Evolutionary conservation across 352 stramenopile species (phyloP), one percentile per base, ranked within the genome.

Genomic region (Globisporangium splendens): DNA sequence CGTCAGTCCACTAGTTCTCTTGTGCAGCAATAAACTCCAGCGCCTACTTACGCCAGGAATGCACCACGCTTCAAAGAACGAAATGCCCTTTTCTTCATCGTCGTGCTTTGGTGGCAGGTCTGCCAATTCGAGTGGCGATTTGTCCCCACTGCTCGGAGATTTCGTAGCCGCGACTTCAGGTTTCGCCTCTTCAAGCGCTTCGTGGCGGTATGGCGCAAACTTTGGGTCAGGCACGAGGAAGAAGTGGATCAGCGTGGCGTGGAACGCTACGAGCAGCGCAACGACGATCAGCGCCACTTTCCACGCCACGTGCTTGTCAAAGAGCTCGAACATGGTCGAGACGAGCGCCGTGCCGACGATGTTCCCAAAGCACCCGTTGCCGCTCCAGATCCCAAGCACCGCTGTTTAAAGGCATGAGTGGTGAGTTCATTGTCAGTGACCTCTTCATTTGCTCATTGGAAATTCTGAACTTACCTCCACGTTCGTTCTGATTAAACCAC

Each of bases 321-420:
- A 78, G 13, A 88, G 54, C 38, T 83, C 83, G 54, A 94, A 92
- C 73, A 95, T 89, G 11, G 80, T 13, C 0, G 83, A 70, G 13
- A 93, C 83, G 11, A 95, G 59, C 13, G 97, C 70, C 13, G 92
- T 96, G 56, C 94, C 94, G 46, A 96, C 86, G 61, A 98, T 97
- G 71, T 99, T 97, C 46, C 96, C 96, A 28, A 96, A 83, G 70
- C 97, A 99, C 46, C 96, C 95, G 71, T 99, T 97, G 55, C 94
- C 97, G 52, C 94, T 98, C 96, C 95, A 98, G 49, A 98, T 82
- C 8, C 94, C 94, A 62, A 98, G 96, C 39, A 98, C 75, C 2
- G 83, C 83, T 96, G 66, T n/a, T n/a, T n/a, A n/a, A n/a, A n/a
- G n/a, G n/a, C n/a, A n/a, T n/a, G n/a, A n/a, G n/a, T n/a, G n/a